Evolutionary conservation across 495 filamentous ascomycete species (phyloP).

Genomic region (Annulohypoxylon nitens): DNA sequence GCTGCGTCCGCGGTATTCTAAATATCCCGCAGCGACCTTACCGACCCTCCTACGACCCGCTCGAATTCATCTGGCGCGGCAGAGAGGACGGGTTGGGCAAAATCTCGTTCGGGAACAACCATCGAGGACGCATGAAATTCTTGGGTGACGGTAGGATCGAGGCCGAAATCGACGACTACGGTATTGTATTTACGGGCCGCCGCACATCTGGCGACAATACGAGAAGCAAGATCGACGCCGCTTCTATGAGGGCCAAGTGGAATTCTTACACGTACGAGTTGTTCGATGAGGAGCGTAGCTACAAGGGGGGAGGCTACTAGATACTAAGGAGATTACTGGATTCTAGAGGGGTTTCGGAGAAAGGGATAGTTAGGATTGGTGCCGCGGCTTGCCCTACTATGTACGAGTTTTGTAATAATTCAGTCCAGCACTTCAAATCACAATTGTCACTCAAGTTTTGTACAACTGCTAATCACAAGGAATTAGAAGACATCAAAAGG

Average conservation of each 20-base stretch:
- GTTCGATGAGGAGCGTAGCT: slow-evolving; percentile 30
- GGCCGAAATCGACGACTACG: slow-evolving; percentile 42
- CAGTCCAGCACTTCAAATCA: neutral
- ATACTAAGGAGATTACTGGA: neutral
- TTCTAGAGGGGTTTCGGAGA: neutral
- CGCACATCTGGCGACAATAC: slow-evolving; percentile 44
- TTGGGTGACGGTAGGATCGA: slow-evolving; percentile 50
- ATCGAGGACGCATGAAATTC: slow-evolving; percentile 49
- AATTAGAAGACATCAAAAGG: neutral
- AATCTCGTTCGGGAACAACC: slow-evolving; percentile 24
- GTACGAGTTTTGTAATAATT: neutral
- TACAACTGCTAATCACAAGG: neutral
- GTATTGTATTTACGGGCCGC: slow-evolving; percentile 39
- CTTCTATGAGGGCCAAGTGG: slow-evolving; percentile 48
- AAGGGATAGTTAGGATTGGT: neutral
- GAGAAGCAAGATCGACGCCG: slow-evolving; percentile 51
- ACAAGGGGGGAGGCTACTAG: neutral
- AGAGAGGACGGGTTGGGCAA: slow-evolving; percentile 39
- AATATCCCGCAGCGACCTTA: slow-evolving; percentile 49
- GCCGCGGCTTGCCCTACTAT: slow-evolving; percentile 2
- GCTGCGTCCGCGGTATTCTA: slow-evolving; percentile 49
- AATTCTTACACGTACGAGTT: slow-evolving; percentile 28
- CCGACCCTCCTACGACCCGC: slow-evolving; percentile 34
- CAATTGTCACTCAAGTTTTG: neutral
- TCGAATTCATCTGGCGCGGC: slow-evolving; percentile 52